Base-by-base conservation (phyloP, 2,329 filamentous ascomycete species). In the Ascomycota sp. region DNA sequence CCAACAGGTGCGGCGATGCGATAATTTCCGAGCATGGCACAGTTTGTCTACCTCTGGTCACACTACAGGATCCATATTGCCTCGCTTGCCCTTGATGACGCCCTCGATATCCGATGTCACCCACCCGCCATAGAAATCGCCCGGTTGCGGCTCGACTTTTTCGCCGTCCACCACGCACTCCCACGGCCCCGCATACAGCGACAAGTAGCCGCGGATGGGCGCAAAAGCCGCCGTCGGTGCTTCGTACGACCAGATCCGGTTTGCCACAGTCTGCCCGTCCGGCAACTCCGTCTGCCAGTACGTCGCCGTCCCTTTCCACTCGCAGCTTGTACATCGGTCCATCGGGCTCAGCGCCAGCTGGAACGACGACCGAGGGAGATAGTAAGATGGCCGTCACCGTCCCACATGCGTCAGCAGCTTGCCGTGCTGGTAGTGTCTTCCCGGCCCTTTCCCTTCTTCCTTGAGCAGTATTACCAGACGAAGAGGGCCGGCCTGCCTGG, bases 61-160 rank as follows among this genome's bases (percentile, higher is more conserved):
- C 31, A 55, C 35, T 10, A 48, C 39, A 8, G 52, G 53, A 30
- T 58, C 50, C 27, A 44, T 43, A 26, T 55, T 57, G 5, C 56
- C 56, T 32, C 48, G 45, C 27, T 43, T 43, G 9, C 53, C 56
- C 44, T 60, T 59, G 33, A 59, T 50, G 28, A 59, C 56, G 20
- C 65, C 63, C 38, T 63, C 61, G 35, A 73, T 57, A 33, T 74
- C 67, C 35, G 57, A 61, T 29, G 66, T 72, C 35, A 68, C 63
- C 68, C 69, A 75, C 3, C 69, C 69, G 17, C 69, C 69, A 46
- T 72, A 73, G 37, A 71, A 73, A 38, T 73, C 67, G 7, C 65
- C 65, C 11, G 63, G 65, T 49, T 72, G 66, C 24, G 65, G 52
- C 44, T 62, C 53, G 13, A 71, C 69, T 40, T 56, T 56, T 45